Base-by-base conservation (phyloP, 192 early-diverging fungal species). In the Coemansia sp. region DNA sequence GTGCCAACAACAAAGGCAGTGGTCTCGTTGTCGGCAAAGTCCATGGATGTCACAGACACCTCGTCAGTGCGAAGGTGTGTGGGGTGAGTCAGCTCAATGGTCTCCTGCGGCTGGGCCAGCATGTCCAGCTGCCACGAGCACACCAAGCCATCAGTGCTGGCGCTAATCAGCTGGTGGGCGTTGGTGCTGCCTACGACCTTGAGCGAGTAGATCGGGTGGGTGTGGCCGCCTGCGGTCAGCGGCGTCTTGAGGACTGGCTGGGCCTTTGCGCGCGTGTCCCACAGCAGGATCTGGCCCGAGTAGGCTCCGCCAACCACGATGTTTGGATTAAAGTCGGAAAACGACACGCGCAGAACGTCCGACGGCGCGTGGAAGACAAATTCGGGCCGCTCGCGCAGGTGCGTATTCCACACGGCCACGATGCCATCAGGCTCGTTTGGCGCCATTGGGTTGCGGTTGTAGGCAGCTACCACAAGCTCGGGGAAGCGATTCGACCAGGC, bases 91-190 rank as follows among this genome's bases (percentile, higher is more conserved):
- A 98, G 75, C 72, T 96, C 91, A 37, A 97, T 68, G 30, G 86
- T 86, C 80, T 98, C 96, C 88, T 94, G 91, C 39, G 98, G 98
- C 66, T 95, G 92, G 6, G 94, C 93, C n/a, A 98, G 85, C 94
- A 96, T 97, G 78, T 99, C 97, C 70, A 98, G 82, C 76, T 93
- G 92, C 98, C 98, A 99, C 37, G 93, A 86, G 77, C 97, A 98
- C 16, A 98, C 90, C 61, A 94, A 82, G 9, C 98, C 98, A 80
- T 99, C 98, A n/a, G 94, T 96, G 58, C 91, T 93, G 23, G 92
- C 94, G 44, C 92, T 92, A 35, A 99, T 85, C 38, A 99, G 80
- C 76, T 95, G 90, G 77, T 98, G 94, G 4, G 96, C 96, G 73
- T 98, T 97, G 50, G 95, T 92, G 11, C 95, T 96, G 30, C 97